These are phyloP conservation scores for Aspergillus neoniger DNA, from an alignment of 2,329 filamentous ascomycete species.

Conservation along the genomic window DNA sequence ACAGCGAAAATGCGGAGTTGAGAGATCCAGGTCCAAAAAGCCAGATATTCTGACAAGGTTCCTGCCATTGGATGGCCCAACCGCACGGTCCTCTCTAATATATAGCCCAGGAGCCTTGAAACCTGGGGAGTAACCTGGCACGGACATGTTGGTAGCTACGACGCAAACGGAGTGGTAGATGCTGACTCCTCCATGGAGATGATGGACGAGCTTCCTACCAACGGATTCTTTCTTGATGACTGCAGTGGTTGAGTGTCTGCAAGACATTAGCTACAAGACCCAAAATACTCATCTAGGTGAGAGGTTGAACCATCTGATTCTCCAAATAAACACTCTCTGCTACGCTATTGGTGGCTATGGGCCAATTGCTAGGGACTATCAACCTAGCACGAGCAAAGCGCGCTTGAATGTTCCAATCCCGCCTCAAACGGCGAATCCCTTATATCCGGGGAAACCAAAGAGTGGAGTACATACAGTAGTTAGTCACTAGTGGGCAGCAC, in stretches of 20 bases:
- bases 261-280: neutral
- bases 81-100: neutral
- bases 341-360: neutral
- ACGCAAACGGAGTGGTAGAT: neutral
- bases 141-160: neutral
- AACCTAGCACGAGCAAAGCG: slow-evolving; percentile 3
- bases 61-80: neutral
- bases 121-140: neutral
- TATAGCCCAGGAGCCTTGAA: neutral
- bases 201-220: neutral
- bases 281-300: no score
- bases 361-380: neutral
- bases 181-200: neutral
- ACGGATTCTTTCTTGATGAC: neutral
- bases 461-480: slow-evolving; percentile 2
- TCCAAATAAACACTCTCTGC: no score
- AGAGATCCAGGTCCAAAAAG: neutral
- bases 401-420: neutral
- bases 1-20: neutral
- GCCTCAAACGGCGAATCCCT: neutral
- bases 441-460: slow-evolving; percentile 9
- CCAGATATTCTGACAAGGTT: neutral
- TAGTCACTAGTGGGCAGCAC: neutral
- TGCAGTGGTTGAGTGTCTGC: neutral
- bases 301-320: neutral